A percentile compares a stretch with the other conserved stretches of the same genome.
Conservation (phyloP, 345 rosid genomes). For the Cardamine occulta region DNA sequence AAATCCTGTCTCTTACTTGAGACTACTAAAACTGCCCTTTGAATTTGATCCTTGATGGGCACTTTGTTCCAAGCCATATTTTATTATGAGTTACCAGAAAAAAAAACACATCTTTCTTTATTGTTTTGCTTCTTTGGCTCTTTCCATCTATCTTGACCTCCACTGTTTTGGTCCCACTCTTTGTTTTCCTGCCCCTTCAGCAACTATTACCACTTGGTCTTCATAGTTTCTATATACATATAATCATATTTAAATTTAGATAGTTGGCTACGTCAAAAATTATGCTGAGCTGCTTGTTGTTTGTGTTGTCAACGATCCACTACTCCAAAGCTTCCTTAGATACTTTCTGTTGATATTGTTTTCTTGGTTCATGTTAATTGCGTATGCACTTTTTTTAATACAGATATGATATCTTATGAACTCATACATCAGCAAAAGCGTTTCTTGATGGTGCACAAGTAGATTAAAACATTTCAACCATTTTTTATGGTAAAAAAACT, state of each 20-base stretch:
- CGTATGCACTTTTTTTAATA: constrained; percentile 23
- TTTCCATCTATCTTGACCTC: constrained; percentile 42
- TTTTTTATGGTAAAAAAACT: constrained; percentile 16
- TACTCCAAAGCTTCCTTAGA: constrained; percentile 18
- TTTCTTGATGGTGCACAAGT: constrained; percentile 35
- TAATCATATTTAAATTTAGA: constrained; percentile 7
- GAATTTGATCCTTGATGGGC: constrained; percentile 21
- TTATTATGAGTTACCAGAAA: constrained; percentile 35
- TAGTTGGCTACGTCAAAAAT: constrained; percentile 34
- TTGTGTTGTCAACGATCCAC: constrained; percentile 45
- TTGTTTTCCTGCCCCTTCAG: constrained; percentile 37
- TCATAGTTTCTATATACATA: not conserved
- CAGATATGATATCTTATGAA: constrained; percentile 38
- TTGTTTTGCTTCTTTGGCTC: constrained; percentile 42
- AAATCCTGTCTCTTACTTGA: constrained; percentile 23
- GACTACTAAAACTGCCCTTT: constrained; percentile 8
- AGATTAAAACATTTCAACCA: constrained; percentile 3
- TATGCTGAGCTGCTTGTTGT: constrained; percentile 30
- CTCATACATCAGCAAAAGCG: constrained; percentile 30
- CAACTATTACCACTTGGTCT: constrained; percentile 31
- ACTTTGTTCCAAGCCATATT: constrained; percentile 28
- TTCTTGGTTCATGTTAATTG: constrained; percentile 44
- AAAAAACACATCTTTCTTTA: constrained; percentile 23
- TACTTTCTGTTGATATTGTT: constrained; percentile 32
- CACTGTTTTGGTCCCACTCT: constrained; percentile 44